Percentiles rank a stretch among this genome's conserved stretches.
Conservation (phyloP, 495 filamentous ascomycete genomes). For the Astrocystis sublimbata region DNA sequence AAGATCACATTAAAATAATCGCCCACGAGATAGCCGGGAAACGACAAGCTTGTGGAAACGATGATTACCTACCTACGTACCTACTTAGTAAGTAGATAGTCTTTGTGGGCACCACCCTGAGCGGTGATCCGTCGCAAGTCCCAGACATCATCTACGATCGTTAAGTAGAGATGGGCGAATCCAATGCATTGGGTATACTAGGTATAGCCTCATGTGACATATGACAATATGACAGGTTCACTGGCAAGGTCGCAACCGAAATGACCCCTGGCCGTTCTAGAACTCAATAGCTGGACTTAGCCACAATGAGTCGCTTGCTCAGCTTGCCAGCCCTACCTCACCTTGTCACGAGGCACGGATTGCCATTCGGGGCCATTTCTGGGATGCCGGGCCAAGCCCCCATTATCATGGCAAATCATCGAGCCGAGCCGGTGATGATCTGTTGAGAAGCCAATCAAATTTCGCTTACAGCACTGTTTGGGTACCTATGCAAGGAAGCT, state of each 20-base stretch:
- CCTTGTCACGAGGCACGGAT: neutral
- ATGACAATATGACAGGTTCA: neutral
- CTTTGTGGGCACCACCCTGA: neutral
- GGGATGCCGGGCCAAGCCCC: too few relatives aligned
- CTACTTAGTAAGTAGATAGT: too few relatives aligned
- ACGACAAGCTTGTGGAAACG: neutral
- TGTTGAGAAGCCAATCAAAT: neutral
- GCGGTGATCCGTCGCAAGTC: neutral
- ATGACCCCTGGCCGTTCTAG: neutral
- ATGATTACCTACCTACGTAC: neutral
- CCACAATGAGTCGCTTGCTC: neutral
- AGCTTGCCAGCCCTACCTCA: neutral
- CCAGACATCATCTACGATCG: neutral
- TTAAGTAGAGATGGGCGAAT: neutral
- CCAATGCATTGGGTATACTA: neutral
- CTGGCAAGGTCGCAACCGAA: neutral
- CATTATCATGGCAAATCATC: too few relatives aligned
- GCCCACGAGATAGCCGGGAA: slow-evolving; percentile 21
- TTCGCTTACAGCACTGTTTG: slow-evolving; percentile 1
- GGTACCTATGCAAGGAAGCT: slow-evolving; percentile 13
- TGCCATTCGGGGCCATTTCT: too few relatives aligned
- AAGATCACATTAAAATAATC: slow-evolving; percentile 56
- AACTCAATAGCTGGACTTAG: neutral
- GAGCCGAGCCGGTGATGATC: too few relatives aligned
- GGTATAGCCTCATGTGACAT: neutral